These are phyloP conservation scores for Arthrobotrys sinensis DNA, from an alignment of 2,329 filamentous ascomycete genomes.

Conservation along the genomic window DNA sequence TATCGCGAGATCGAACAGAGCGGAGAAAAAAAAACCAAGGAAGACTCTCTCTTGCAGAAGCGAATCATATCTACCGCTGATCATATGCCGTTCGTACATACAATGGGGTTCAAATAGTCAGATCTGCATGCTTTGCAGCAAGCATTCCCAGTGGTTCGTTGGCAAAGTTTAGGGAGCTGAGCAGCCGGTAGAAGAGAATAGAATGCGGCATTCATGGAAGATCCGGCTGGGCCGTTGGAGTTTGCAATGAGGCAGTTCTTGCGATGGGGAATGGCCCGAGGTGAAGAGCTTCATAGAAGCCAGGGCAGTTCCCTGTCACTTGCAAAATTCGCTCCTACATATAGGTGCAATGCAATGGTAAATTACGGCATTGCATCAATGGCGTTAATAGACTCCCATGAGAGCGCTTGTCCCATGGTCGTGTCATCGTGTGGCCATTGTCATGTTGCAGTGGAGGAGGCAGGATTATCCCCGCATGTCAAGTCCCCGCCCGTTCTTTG, in stretches of 20 bases:
- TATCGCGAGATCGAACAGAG: conserved; percentile 59
- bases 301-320: conserved; percentile 27
- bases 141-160: conserved; percentile 32
- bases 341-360: conserved; percentile 27
- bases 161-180: conserved; percentile 10
- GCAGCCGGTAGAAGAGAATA: conserved; percentile 7
- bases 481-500: conserved; percentile 43
- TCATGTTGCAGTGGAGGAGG: conserved; percentile 50
- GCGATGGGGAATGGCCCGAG: conserved; percentile 24
- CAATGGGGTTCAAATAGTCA: conserved; percentile 34
- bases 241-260: conserved; percentile 6
- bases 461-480: conserved; percentile 58
- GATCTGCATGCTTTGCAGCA: conserved; percentile 55
- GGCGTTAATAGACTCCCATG: conserved; percentile 31
- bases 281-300: conserved; percentile 21
- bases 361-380: conserved; percentile 61
- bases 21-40: conserved; percentile 53
- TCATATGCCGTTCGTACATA: conserved; percentile 55
- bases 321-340: conserved; percentile 34
- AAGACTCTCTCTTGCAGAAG: conserved; percentile 56
- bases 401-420: conserved; percentile 55
- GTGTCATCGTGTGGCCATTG: conserved; percentile 58
- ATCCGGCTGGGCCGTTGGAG: neutral
- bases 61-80: conserved; percentile 50
- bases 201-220: conserved; percentile 46